Percentiles rank a stretch among this genome's conserved stretches.
Conservation (phyloP, 805 yeast species). For the Komagataella populi region DNA sequence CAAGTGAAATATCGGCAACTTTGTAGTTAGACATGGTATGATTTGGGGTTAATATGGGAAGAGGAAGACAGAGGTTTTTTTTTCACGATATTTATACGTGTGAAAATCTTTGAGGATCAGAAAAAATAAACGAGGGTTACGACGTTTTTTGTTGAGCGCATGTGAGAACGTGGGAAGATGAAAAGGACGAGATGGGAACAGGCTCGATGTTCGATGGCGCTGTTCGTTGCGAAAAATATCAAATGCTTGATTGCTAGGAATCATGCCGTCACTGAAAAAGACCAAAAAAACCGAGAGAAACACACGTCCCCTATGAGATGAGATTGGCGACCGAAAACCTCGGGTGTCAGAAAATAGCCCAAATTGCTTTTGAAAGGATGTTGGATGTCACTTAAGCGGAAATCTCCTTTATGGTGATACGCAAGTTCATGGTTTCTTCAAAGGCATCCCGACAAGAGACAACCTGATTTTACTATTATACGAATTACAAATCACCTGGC, state of each 20-base stretch:
- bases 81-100: not conserved
- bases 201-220: not conserved
- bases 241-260: not conserved
- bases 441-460: not conserved
- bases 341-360: not conserved
- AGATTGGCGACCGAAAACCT: not conserved
- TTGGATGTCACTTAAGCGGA: not conserved
- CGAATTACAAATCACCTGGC: not conserved
- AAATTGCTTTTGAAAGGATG: not conserved
- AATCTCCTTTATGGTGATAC: not conserved
- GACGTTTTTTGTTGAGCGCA: not conserved
- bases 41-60: not conserved
- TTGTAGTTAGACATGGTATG: conserved; percentile 45
- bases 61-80: not conserved
- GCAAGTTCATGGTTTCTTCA: not conserved
- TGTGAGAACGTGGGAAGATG: not conserved
- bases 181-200: not conserved
- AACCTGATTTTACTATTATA: not conserved
- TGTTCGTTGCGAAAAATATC: not conserved
- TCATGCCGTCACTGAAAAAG: too few species aligned
- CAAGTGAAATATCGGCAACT: conserved; percentile 95
- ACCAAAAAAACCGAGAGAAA: too few species aligned
- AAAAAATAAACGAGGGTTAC: not conserved
- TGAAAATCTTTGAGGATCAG: not conserved
- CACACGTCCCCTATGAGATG: too few species aligned